Percentiles rank a stretch among this genome's conserved stretches.
Conservation (phyloP, 768 basidiomycete genomes). For the Boletus vinaceobasis region DNA sequence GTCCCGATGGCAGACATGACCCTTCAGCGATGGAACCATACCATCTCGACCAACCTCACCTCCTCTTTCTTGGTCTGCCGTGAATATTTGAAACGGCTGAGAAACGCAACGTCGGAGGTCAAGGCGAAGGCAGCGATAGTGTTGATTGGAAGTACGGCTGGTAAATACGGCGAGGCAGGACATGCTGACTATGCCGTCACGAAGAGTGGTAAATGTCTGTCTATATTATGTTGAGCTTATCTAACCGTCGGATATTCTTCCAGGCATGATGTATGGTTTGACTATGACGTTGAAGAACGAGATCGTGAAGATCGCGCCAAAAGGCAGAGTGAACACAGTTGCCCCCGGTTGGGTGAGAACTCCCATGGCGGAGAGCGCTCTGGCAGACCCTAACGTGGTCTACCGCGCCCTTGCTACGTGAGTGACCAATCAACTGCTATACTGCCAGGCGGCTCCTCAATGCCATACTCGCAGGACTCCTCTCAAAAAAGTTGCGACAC, state of each 20-base stretch:
- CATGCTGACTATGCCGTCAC: slow-evolving; percentile 65
- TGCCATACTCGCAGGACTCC: slow-evolving; percentile 48
- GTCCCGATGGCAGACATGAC: slow-evolving; percentile 54
- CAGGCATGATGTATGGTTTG: slow-evolving; percentile 73
- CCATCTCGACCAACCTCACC: slow-evolving; percentile 61
- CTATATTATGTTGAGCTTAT: background rate
- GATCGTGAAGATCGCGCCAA: slow-evolving; percentile 71
- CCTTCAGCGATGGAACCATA: slow-evolving; percentile 60
- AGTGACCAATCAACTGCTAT: slow-evolving; percentile 15
- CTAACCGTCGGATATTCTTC: background rate
- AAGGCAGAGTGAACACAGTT: slow-evolving; percentile 66
- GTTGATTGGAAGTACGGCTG: slow-evolving; percentile 67
- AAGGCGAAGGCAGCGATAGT: slow-evolving; percentile 60
- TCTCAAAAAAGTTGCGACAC: slow-evolving; percentile 62
- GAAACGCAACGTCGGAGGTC: slow-evolving; percentile 32
- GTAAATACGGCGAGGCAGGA: slow-evolving; percentile 68
- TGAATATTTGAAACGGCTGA: slow-evolving; percentile 52
- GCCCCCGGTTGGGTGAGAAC: slow-evolving; percentile 70
- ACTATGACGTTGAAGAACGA: slow-evolving; percentile 72
- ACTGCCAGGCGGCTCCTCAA: background rate
- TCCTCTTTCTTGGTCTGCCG: slow-evolving; percentile 65
- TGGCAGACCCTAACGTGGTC: slow-evolving; percentile 52
- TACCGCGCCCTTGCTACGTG: slow-evolving; percentile 69
- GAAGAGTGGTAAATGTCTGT: slow-evolving; percentile 52
- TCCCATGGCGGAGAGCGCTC: slow-evolving; percentile 54